phyloP scores from a whole-genome alignment of 441 rosid species.

The Adansonia madagascariensis region DNA sequence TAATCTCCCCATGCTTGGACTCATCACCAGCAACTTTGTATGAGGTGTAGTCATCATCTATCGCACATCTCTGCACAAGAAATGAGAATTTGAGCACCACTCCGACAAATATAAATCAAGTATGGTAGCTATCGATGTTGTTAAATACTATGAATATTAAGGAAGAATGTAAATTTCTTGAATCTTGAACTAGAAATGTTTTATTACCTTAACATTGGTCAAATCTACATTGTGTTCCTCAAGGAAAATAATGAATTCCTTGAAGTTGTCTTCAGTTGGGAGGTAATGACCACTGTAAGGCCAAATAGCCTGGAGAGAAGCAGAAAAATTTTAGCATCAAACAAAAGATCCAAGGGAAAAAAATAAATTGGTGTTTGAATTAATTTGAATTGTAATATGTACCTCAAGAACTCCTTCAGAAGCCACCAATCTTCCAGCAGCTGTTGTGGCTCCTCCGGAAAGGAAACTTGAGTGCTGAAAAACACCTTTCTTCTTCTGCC shows the following conservation, averaged over 20 bases:
- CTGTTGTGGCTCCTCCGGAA: conserved; percentile 78
- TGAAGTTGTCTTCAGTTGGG: conserved; percentile 62
- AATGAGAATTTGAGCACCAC: not conserved
- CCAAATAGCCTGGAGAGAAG: conserved; percentile 56
- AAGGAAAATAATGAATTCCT: conserved; percentile 49
- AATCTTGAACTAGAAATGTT: not conserved
- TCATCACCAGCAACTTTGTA: conserved; percentile 31
- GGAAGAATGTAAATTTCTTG: no score
- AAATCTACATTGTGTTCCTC: conserved; percentile 61
- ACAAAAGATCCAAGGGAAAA: not conserved
- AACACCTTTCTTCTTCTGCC: conserved; percentile 79
- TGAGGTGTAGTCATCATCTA: conserved; percentile 62
- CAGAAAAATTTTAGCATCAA: not conserved
- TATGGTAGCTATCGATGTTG: not conserved
- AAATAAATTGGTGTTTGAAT: no score
- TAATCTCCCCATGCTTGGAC: conserved; percentile 20
- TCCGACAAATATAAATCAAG: not conserved
- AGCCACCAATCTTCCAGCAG: conserved; percentile 81
- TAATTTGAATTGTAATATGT: conserved; percentile 41
- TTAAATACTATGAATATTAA: not conserved
- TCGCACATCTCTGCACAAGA: conserved; percentile 53
- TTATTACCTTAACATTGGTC: conserved; percentile 58
- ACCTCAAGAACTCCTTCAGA: conserved; percentile 73
- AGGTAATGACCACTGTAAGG: conserved; percentile 76
- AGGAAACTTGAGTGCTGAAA: conserved; percentile 93